Evolutionary conservation across 768 basidiomycete genomes (phyloP).

Genomic region (Pulveroboletus frians): DNA sequence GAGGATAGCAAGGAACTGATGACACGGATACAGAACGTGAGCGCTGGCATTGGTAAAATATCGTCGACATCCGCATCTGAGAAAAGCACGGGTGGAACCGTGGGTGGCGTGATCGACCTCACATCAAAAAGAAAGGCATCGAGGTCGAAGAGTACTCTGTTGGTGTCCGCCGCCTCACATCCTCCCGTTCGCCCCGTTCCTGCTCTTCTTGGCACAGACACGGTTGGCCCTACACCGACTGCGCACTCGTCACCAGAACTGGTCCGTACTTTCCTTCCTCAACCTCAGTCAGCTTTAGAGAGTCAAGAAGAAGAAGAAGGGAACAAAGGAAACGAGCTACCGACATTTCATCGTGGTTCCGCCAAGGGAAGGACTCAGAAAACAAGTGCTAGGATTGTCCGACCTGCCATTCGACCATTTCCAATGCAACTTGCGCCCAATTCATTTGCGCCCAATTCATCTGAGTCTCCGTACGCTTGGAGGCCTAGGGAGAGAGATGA

Average conservation of each 20-base stretch:
- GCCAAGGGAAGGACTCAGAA: not conserved
- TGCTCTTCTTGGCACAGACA: not conserved
- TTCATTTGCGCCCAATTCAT: not conserved
- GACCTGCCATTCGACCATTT: slow-evolving; percentile 20
- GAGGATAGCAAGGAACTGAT: not conserved
- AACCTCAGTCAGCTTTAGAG: not conserved
- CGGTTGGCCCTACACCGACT: not conserved
- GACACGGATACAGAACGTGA: slow-evolving; percentile 1
- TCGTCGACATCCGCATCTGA: not conserved
- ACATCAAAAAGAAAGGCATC: not conserved
- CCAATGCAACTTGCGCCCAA: slow-evolving; percentile 20
- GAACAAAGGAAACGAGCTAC: slow-evolving; percentile 12
- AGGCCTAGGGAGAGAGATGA: not conserved
- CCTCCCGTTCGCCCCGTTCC: slow-evolving; percentile 1
- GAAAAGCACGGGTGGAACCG: not conserved
- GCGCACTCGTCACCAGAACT: slow-evolving; percentile 13
- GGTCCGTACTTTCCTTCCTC: slow-evolving; percentile 6
- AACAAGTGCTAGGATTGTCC: not conserved
- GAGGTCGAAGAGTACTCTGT: slow-evolving; percentile 1
- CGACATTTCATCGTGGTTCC: slow-evolving; percentile 17
- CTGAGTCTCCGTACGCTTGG: not conserved
- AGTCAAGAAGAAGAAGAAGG: slow-evolving; percentile 11
- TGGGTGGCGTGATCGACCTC: slow-evolving; percentile 6
- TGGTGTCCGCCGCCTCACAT: not conserved
- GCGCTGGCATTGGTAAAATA: not conserved